These are phyloP conservation scores for Barnettozyma botsteinii DNA, from an alignment of 805 yeast species.

Conservation along the genomic window DNA sequence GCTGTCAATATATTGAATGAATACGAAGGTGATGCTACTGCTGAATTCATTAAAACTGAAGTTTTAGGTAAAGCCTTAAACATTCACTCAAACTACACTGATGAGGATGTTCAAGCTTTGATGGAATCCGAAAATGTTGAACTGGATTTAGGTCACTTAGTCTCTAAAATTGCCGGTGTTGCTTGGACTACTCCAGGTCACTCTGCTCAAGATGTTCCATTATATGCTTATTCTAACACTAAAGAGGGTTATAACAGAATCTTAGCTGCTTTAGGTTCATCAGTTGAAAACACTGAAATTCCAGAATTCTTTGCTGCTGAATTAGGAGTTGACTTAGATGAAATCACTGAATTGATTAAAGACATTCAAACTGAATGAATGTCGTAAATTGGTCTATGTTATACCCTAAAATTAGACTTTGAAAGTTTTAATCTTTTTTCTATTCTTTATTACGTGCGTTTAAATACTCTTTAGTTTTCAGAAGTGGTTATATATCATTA, in stretches of 20 bases:
- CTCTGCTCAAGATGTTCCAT: slow-evolving; percentile 89
- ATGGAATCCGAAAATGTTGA: slow-evolving; percentile 29
- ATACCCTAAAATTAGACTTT: no score
- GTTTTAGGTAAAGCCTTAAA: slow-evolving; percentile 38
- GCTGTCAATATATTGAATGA: slow-evolving; percentile 41
- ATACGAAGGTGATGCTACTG: slow-evolving; percentile 31
- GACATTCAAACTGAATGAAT: slow-evolving; percentile 30
- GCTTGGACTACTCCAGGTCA: slow-evolving; percentile 98
- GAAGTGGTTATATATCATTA: no score
- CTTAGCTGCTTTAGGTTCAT: slow-evolving; percentile 59
- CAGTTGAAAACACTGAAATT: slow-evolving; percentile 80
- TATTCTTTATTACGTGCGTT: not conserved
- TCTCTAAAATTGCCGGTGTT: slow-evolving; percentile 70
- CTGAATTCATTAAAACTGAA: slow-evolving; percentile 42
- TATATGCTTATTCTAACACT: slow-evolving; percentile 70
- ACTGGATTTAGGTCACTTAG: slow-evolving; percentile 56
- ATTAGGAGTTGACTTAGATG: slow-evolving; percentile 42
- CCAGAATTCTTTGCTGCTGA: slow-evolving; percentile 63
- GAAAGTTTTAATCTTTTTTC: no score
- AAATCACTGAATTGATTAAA: slow-evolving; percentile 44
- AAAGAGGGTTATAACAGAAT: slow-evolving; percentile 37
- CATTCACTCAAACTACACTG: slow-evolving; percentile 25
- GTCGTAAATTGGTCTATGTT: no score
- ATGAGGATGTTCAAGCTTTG: slow-evolving; percentile 44
- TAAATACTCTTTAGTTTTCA: no score